These are phyloP conservation scores for Prosopis cineraria DNA, from an alignment of 306 rosid genomes.

Conservation along the genomic window DNA sequence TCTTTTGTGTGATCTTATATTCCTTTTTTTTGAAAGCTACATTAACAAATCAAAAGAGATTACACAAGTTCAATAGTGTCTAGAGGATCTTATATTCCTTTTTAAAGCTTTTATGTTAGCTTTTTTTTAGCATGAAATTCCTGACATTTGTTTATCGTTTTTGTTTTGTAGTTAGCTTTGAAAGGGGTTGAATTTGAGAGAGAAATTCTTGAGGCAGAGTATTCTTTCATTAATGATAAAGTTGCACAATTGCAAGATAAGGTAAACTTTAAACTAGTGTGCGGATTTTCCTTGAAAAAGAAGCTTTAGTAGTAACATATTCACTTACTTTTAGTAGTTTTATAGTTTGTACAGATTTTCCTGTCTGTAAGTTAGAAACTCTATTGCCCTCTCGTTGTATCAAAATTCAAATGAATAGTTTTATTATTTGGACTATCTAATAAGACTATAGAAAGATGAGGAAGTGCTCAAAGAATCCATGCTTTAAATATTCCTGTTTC, in stretches of 20 bases:
- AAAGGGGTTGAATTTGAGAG: slow-evolving; percentile 80
- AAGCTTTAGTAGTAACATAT: slow-evolving; percentile 20
- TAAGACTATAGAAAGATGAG: slow-evolving; percentile 8
- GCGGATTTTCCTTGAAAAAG: slow-evolving; percentile 11
- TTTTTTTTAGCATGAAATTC: slow-evolving; percentile 19
- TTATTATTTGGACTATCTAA: not conserved
- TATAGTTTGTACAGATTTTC: slow-evolving; percentile 23
- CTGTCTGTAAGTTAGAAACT: slow-evolving; percentile 3
- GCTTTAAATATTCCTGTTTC: slow-evolving; percentile 20
- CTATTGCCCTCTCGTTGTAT: not conserved
- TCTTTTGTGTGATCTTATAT: slow-evolving; percentile 29
- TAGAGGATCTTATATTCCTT: slow-evolving; percentile 23
- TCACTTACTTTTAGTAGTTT: not conserved
- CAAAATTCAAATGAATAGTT: slow-evolving; percentile 14
- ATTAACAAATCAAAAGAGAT: no score
- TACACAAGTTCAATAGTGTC: no score
- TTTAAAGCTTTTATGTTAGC: slow-evolving; percentile 20
- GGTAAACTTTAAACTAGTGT: slow-evolving; percentile 45
- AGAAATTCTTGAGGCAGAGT: slow-evolving; percentile 87
- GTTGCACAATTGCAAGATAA: slow-evolving; percentile 64
- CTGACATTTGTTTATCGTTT: slow-evolving; percentile 34
- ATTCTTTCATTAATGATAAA: slow-evolving; percentile 62
- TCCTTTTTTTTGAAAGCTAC: slow-evolving; percentile 22
- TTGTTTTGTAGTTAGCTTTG: slow-evolving; percentile 59
- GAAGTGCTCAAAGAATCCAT: slow-evolving; percentile 16